Base-by-base conservation (phyloP, 176 grass and related monocot genomes). In the Carex littledalei region DNA sequence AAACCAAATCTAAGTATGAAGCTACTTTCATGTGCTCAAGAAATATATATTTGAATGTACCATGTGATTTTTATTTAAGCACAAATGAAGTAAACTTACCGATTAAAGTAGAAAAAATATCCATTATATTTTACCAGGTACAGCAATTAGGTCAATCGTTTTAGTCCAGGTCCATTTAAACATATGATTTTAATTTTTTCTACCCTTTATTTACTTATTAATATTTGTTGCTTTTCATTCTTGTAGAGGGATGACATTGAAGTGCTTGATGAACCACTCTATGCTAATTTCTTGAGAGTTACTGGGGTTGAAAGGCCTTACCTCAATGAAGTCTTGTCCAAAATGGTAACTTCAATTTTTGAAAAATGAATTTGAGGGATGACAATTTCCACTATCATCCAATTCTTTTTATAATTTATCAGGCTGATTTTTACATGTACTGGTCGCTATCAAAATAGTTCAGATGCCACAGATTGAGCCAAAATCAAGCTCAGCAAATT, bases 221-320 rank as follows among this genome's bases (percentile, higher is more conserved):
- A 22, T 57, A 54, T 20, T 83, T 21, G 20, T 3, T 72, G 73
- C 12, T 39, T 82, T 81, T 52, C 20, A n/a, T 22, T 90, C 56
- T 20, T 29, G 5, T 39, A 98, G 95, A 93, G 93, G 86, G 95
- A 93, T 83, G 93, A 95, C 71, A 95, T 85, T 79, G 93, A 95
- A 63, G 93, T 98, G 80, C 85, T 98, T 14, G 95, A 98, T 85
- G 95, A 98, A 85, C 95, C 95, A 37, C 91, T 98, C 76, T 98
- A 98, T 81, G 93, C 91, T 3, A 95, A 98, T 63, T 93, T 93
- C 85, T 85, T 98, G 84, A 88, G 45, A 3, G 68, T 84, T 77
- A 93, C 93, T 4, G 91, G 88, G 7, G 52, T 92, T 37, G 86
- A 95, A 67, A 90, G 95, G 83, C 93, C 95, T 43, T 98, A 98